Evolutionary conservation across 768 basidiomycete genomes (phyloP).

Genomic region (Suillus subaureus): DNA sequence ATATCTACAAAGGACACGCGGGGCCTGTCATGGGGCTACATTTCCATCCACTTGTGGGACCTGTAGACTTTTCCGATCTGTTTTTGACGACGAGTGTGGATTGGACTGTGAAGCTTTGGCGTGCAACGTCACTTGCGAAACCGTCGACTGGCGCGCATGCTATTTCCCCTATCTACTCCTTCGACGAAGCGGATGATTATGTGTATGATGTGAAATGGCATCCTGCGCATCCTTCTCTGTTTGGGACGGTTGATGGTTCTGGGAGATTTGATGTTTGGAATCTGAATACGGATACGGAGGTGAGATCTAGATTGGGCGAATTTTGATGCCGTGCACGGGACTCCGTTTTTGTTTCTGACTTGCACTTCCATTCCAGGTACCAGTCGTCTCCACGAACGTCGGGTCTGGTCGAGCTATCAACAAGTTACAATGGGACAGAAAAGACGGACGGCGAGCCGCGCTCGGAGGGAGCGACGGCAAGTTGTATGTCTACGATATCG

Average conservation of each 20-base stretch:
- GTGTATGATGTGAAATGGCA: slow-evolving; percentile 99
- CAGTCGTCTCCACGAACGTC: slow-evolving; percentile 83
- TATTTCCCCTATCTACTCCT: slow-evolving; percentile 84
- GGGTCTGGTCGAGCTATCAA: slow-evolving; percentile 86
- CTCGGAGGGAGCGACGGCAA: slow-evolving; percentile 92
- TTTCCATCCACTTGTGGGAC: slow-evolving; percentile 91
- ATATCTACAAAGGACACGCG: slow-evolving; percentile 90
- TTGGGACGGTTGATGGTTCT: slow-evolving; percentile 91
- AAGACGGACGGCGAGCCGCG: slow-evolving; percentile 88
- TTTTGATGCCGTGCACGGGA: not conserved
- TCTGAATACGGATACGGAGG: slow-evolving; percentile 95
- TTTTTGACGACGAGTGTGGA: slow-evolving; percentile 94
- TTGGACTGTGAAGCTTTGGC: slow-evolving; percentile 99
- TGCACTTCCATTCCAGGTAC: slow-evolving; percentile 59
- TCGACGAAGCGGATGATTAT: slow-evolving; percentile 98
- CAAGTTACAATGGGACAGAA: slow-evolving; percentile 93
- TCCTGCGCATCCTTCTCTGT: slow-evolving; percentile 90
- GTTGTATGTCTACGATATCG: slow-evolving; percentile 93
- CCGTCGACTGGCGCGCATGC: slow-evolving; percentile 56
- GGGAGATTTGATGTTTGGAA: slow-evolving; percentile 99
- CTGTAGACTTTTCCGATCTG: slow-evolving; percentile 93
- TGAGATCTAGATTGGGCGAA: slow-evolving; percentile 29
- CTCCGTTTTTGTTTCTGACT: not conserved
- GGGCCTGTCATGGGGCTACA: slow-evolving; percentile 94
- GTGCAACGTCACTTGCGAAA: slow-evolving; percentile 76